Base-by-base conservation (phyloP, 1,284 basidiomycete species). In the Cryptococcus deneoformans region DNA sequence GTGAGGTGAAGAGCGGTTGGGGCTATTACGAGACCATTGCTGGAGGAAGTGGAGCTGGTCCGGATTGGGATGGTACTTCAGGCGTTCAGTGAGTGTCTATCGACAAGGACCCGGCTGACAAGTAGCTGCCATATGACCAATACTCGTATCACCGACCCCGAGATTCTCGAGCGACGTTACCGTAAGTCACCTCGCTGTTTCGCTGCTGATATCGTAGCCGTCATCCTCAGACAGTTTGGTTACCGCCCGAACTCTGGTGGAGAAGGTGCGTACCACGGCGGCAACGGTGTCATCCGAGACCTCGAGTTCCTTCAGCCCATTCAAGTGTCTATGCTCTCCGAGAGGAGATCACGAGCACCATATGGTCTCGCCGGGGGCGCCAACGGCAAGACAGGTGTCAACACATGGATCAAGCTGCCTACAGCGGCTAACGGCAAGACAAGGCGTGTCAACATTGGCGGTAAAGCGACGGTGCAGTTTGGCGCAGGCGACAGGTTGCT, bases 41-140 rank as follows among this genome's bases (percentile, higher is more conserved):
- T 34, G 95, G 94, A n/a, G 94, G 94, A 8, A 89, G 90, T 1
- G 94, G 94, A 5, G 92, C 93, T 0, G 93, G 94, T 0, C 89
- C 91, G 0, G 79, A 79, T 9, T 97, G 92, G 92, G 86, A 94
- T 65, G 94, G 94, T 29, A 67, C 70, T 55, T 58, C 45, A 40
- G 70, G 71, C n/a, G 69, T 71, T 14, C 71, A 73, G 29, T 29
- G 29, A 29, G 29, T 29, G 29, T 29, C 29, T 49, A 65, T 70
- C 3, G 66, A 72, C 54, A 70, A 67, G 68, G 69, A 67, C 29
- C 29, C 29, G 29, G 12, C 63, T 69, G 61, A 60, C 61, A 45
- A 24, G 14, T 7, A 45, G 7, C 43, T 55, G 11, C 35, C 36
- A 91, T 69, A 93, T 92, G 70, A 92, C 90, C 1, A 92, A 93